phyloP scores from a whole-genome alignment of 2,329 filamentous ascomycete species.

The Colletotrichum shisoi region DNA sequence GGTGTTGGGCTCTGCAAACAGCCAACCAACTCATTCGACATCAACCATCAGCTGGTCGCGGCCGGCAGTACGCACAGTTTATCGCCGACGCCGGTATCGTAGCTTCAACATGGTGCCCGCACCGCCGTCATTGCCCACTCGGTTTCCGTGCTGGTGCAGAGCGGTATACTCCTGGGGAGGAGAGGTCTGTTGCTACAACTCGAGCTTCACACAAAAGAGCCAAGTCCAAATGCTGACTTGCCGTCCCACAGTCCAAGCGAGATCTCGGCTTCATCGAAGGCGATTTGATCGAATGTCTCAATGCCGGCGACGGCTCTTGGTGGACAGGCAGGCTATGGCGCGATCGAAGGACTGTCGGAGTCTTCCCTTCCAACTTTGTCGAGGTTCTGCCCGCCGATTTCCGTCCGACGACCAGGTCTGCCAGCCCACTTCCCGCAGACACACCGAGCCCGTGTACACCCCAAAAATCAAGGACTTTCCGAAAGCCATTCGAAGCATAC shows the following conservation, averaged over 20 bases:
- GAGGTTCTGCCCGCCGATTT: slow-evolving; percentile 86
- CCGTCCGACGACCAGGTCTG: slow-evolving; percentile 72
- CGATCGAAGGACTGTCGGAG: slow-evolving; percentile 87
- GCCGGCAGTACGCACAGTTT: background rate
- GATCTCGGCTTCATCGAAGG: slow-evolving; percentile 97
- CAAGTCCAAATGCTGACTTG: slow-evolving; percentile 41
- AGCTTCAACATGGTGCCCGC: slow-evolving; percentile 59
- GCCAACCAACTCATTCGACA: slow-evolving; percentile 4
- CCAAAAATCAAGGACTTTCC: slow-evolving; percentile 69
- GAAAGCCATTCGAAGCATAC: slow-evolving; percentile 73
- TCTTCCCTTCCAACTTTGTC: slow-evolving; percentile 98
- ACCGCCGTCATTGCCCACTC: slow-evolving; percentile 71
- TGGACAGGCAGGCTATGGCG: slow-evolving; percentile 93
- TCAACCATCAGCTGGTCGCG: slow-evolving; percentile 9
- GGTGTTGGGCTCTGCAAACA: slow-evolving; percentile 25
- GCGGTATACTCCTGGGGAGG: slow-evolving; percentile 94
- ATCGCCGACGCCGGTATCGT: background rate
- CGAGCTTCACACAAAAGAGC: background rate
- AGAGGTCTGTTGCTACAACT: slow-evolving; percentile 63
- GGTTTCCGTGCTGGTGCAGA: slow-evolving; percentile 90
- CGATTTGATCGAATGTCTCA: slow-evolving; percentile 96
- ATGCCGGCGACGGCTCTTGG: slow-evolving; percentile 97
- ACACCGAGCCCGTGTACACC: slow-evolving; percentile 64
- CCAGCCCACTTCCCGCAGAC: slow-evolving; percentile 66
- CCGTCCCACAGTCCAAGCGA: slow-evolving; percentile 72